Conservation (phyloP, 169 alveolate genomes). For the Plasmodium cynomolgi region DNA sequence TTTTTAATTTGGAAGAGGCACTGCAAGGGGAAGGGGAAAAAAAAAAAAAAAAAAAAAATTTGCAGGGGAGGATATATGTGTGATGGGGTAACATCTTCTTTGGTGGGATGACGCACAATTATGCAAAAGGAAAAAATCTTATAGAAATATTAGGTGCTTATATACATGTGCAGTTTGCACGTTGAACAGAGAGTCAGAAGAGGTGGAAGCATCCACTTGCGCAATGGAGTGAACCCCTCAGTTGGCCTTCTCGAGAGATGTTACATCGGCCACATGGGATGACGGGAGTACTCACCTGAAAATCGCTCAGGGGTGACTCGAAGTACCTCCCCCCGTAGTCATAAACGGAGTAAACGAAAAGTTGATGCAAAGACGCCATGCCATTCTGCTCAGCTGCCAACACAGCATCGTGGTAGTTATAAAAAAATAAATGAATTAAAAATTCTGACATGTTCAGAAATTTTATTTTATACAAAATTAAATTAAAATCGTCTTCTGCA, state of each 20-base stretch:
- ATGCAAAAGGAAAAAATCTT: neutral
- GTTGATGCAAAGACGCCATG: slow-evolving; percentile 11
- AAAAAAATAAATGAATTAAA: slow-evolving; percentile 30
- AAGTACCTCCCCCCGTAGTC: slow-evolving; percentile 46
- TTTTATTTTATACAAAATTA: slow-evolving; percentile 38
- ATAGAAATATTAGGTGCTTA: neutral
- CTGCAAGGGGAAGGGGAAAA: neutral
- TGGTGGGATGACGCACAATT: neutral
- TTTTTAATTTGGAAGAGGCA: slow-evolving; percentile 53
- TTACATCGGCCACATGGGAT: neutral
- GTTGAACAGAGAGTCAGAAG: neutral
- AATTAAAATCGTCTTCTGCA: slow-evolving; percentile 10
- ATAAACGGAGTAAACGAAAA: slow-evolving; percentile 48
- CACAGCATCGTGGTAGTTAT: slow-evolving; percentile 35
- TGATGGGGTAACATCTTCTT: neutral
- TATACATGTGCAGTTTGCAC: neutral
- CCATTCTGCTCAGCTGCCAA: slow-evolving; percentile 11
- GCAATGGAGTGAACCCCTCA: neutral
- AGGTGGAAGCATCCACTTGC: neutral
- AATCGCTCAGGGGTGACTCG: slow-evolving; percentile 37
- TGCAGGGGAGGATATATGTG: neutral
- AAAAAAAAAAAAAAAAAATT: neutral
- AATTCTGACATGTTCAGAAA: slow-evolving; percentile 34
- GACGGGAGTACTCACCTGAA: neutral
- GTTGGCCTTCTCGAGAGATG: neutral